Evolutionary conservation across 192 early-diverging fungal genomes (phyloP).

Genomic region (Spizellomyces punctatus): DNA sequence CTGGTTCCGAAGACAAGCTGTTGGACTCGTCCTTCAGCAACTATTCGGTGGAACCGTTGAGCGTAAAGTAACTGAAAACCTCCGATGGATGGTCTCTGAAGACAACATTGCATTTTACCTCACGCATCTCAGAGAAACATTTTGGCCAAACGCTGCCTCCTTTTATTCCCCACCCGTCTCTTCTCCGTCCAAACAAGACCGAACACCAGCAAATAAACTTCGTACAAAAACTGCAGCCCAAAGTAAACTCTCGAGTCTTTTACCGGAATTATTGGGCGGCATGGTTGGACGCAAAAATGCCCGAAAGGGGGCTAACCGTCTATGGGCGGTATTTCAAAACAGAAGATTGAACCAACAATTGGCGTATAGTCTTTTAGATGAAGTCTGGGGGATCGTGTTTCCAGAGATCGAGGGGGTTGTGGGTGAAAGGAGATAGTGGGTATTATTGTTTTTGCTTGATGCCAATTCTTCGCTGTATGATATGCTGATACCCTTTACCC

Average conservation of each 20-base stretch:
- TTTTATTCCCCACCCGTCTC: not conserved
- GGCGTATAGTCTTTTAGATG: constrained; percentile 76
- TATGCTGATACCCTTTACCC: too few relatives aligned
- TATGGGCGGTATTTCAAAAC: constrained; percentile 76
- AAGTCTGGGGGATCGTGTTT: constrained; percentile 67
- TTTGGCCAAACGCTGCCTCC: constrained; percentile 56
- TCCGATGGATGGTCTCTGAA: constrained; percentile 36
- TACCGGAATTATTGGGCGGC: constrained; percentile 64
- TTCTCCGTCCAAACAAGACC: not conserved
- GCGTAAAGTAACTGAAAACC: constrained; percentile 54
- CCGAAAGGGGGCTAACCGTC: constrained; percentile 66
- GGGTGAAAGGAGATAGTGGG: not conserved
- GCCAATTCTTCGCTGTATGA: too few relatives aligned
- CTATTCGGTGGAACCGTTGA: constrained; percentile 88
- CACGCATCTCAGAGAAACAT: constrained; percentile 26
- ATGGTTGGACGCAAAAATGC: constrained; percentile 88
- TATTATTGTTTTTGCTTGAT: too few relatives aligned
- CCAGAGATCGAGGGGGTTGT: constrained; percentile 52
- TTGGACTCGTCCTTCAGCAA: constrained; percentile 83
- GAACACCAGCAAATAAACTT: constrained; percentile 51
- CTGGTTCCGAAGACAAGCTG: constrained; percentile 85
- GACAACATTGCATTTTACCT: constrained; percentile 30
- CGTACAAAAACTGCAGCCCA: constrained; percentile 32
- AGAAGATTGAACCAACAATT: constrained; percentile 77
- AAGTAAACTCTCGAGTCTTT: constrained; percentile 30